phyloP scores from a whole-genome alignment of 345 rosid species.

The Salix exigua region DNA sequence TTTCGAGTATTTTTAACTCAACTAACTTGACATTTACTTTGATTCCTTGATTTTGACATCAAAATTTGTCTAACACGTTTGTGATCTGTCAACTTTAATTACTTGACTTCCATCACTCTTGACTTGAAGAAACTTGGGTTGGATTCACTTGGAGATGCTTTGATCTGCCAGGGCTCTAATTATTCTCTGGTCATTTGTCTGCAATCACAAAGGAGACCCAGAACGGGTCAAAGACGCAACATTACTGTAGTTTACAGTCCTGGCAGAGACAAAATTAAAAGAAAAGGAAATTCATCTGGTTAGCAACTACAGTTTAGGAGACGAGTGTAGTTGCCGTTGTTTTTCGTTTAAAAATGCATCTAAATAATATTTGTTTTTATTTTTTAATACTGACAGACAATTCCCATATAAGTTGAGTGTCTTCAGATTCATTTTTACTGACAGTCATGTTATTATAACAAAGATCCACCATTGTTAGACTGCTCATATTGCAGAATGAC shows the following conservation, averaged over 20 bases:
- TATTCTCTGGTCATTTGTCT: too few species aligned
- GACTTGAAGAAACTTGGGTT: neutral
- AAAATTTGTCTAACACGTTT: neutral
- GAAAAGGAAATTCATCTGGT: too few species aligned
- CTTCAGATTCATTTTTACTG: too few species aligned
- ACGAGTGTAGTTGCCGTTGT: too few species aligned
- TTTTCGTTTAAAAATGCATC: too few species aligned
- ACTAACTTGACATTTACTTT: neutral
- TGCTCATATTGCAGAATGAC: neutral
- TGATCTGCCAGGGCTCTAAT: neutral
- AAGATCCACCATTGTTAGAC: neutral
- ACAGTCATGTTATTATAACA: neutral
- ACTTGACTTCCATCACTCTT: neutral
- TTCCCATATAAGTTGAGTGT: neutral
- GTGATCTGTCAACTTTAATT: neutral
- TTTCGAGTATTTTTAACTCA: neutral
- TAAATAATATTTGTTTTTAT: too few species aligned
- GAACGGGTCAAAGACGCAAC: neutral
- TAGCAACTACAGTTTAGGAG: too few species aligned
- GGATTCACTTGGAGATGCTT: neutral
- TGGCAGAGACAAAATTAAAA: too few species aligned
- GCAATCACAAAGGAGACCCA: neutral
- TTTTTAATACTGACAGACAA: neutral
- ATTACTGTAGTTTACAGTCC: too few species aligned
- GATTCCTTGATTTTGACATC: neutral